Evolutionary conservation across 768 basidiomycete genomes (phyloP).

Genomic region (Rhodotorula taiwanensis): DNA sequence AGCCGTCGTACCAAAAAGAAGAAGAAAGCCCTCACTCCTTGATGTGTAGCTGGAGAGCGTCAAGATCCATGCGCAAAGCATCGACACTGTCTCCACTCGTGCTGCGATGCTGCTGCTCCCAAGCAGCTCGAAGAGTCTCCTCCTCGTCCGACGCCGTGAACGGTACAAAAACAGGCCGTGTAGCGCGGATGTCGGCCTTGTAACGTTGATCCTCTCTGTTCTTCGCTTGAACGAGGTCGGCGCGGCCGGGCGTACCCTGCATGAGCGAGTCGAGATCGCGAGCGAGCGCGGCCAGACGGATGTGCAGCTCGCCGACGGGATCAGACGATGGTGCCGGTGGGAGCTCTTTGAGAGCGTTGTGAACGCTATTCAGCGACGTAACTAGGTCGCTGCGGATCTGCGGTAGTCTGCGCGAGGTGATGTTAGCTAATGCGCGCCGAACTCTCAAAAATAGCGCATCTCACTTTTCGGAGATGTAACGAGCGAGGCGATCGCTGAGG

Average conservation of each 20-base stretch:
- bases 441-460: too few relatives aligned
- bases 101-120: too few relatives aligned
- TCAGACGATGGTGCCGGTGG: slow-evolving; percentile 32
- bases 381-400: slow-evolving; percentile 5
- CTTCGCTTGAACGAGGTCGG: slow-evolving; percentile 19
- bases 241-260: slow-evolving; percentile 9
- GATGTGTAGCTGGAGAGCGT: not conserved
- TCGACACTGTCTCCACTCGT: too few relatives aligned
- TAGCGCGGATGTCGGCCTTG: slow-evolving; percentile 10
- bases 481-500: slow-evolving; percentile 54
- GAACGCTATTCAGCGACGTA: not conserved
- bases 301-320: slow-evolving; percentile 30
- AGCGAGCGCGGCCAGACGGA: slow-evolving; percentile 9
- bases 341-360: not conserved
- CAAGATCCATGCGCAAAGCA: too few relatives aligned
- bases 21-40: not conserved
- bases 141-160: slow-evolving; percentile 7
- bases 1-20: not conserved
- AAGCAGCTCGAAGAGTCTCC: too few relatives aligned
- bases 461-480: slow-evolving; percentile 56
- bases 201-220: slow-evolving; percentile 15
- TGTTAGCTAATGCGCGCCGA: too few relatives aligned
- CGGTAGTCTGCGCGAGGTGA: slow-evolving; percentile 27
- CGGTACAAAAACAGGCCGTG: slow-evolving; percentile 14
- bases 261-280: slow-evolving; percentile 11